Percentiles rank a stretch among this genome's conserved stretches.
phyloP scores from a whole-genome alignment of 2,329 filamentous ascomycete species.

The Uncinocarpus reesii region DNA sequence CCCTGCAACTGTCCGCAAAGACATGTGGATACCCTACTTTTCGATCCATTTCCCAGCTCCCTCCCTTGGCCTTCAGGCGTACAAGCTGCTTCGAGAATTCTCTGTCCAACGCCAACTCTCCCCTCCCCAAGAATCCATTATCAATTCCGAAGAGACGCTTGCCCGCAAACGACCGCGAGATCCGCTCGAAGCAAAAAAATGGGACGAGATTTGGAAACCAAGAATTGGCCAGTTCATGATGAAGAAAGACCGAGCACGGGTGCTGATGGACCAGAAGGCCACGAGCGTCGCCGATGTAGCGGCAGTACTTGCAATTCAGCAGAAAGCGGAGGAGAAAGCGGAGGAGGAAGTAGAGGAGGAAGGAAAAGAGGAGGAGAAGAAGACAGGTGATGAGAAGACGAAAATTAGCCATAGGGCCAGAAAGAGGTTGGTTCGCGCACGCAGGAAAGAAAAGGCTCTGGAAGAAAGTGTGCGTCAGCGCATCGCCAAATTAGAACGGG shows the following conservation, averaged over 20 bases:
- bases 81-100: slow-evolving; percentile 50
- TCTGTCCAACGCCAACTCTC: slow-evolving; percentile 48
- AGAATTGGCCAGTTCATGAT: slow-evolving; percentile 37
- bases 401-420: slow-evolving; percentile 25
- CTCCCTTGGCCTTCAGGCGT: slow-evolving; percentile 45
- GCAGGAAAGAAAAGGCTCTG: slow-evolving; percentile 21
- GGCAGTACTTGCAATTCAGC: slow-evolving; percentile 40
- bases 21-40: slow-evolving; percentile 53
- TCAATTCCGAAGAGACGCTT: slow-evolving; percentile 36
- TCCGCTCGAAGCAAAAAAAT: slow-evolving; percentile 31
- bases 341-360: slow-evolving; percentile 15
- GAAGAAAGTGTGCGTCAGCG: slow-evolving; percentile 21
- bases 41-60: slow-evolving; percentile 46
- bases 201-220: slow-evolving; percentile 32
- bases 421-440: slow-evolving; percentile 25
- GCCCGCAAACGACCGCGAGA: slow-evolving; percentile 32
- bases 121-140: slow-evolving; percentile 38
- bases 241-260: slow-evolving; percentile 42
- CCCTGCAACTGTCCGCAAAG: slow-evolving; percentile 48
- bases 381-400: slow-evolving; percentile 15
- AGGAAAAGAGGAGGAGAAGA: slow-evolving; percentile 15
- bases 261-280: slow-evolving; percentile 55
- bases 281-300: slow-evolving; percentile 52
- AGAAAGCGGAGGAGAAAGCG: slow-evolving; percentile 15
- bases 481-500: slow-evolving; percentile 21